Percentiles rank a stretch among this genome's conserved stretches.
Conservation (phyloP, 2,329 filamentous ascomycete genomes). For the Fusarium sp. region DNA sequence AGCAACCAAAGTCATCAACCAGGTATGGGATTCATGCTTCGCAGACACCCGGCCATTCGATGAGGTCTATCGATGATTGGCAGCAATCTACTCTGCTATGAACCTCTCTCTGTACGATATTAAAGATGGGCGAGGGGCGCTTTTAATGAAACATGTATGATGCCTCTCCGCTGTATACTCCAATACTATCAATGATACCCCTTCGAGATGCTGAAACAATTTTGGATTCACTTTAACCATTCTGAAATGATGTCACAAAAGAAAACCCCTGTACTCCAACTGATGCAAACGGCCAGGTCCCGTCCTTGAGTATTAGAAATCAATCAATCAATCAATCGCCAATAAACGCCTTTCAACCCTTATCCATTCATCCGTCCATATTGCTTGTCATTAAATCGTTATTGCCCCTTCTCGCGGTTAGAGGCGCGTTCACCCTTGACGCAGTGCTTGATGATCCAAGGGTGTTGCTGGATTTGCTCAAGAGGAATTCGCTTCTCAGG, state of each 20-base stretch:
- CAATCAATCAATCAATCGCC: constrained; percentile 18
- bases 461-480: constrained; percentile 88
- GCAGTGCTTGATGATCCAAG: constrained; percentile 98
- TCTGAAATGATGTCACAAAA: constrained; percentile 33
- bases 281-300: constrained; percentile 45
- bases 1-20: constrained; percentile 88
- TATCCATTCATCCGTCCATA: constrained; percentile 24
- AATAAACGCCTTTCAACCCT: constrained; percentile 38
- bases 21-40: constrained; percentile 99
- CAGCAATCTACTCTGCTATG: background rate
- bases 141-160: constrained; percentile 18
- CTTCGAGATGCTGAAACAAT: constrained; percentile 20
- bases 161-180: constrained; percentile 29
- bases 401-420: constrained; percentile 59
- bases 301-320: constrained; percentile 23
- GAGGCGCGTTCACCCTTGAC: constrained; percentile 68
- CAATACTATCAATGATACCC: constrained; percentile 45
- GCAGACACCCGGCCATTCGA: constrained; percentile 94
- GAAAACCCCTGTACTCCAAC: constrained; percentile 44
- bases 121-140: constrained; percentile 11
- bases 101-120: constrained; percentile 44
- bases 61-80: constrained; percentile 83
- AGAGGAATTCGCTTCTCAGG: constrained; percentile 93
- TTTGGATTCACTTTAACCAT: constrained; percentile 24
- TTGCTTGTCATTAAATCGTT: constrained; percentile 36